Base-by-base conservation (phyloP, 495 filamentous ascomycete genomes). In the Margaritispora aquatica region DNA sequence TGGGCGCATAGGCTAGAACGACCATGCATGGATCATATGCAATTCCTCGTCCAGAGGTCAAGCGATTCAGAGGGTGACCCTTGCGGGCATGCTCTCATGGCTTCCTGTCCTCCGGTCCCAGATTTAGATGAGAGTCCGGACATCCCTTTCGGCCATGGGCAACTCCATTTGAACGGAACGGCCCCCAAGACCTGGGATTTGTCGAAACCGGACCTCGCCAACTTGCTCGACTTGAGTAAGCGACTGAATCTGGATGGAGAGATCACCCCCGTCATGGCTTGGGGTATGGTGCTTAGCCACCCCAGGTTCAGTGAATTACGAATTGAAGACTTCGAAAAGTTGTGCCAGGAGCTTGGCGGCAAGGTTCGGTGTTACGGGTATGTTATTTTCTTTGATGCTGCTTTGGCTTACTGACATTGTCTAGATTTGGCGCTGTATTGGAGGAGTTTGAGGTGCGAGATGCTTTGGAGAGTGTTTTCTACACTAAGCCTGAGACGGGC, bases 231-330 rank as follows among this genome's bases (percentile, higher is more conserved):
- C 69, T 78, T 96, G 54, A 95, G 91, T 74, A 82, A 84, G 65
- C 81, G 88, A 63, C 79, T 97, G 7, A 85, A 93, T 58, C 83
- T 95, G 0, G 91, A 96, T 60, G 89, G 90, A 23, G 94, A 98
- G 72, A 88, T 98, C 69, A 96, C 93, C n/a, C 94, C 94, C 0
- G 87, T 97, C 55, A 94, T 94, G 90, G 92, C 92, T 0, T 92
- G 93, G 80, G 86, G 90, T 59, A 86, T 85, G 71, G 79, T 98
- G 26, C 78, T 89, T 50, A 78, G 77, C 49, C 85, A 97, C 70
- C 82, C 85, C 59, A 73, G 86, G 50, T 83, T 92, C 55, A 61
- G 59, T 1, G 79, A 85, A 57, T 69, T 98, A 63, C 81, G 73
- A 48, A 68, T 68, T 50, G 80, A 84, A 47, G 91, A 98, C 63